Evolutionary conservation across 108 stramenopile species (phyloP), one percentile per base, ranked within the genome.

Genomic region (Chaetoceros muelleri): DNA sequence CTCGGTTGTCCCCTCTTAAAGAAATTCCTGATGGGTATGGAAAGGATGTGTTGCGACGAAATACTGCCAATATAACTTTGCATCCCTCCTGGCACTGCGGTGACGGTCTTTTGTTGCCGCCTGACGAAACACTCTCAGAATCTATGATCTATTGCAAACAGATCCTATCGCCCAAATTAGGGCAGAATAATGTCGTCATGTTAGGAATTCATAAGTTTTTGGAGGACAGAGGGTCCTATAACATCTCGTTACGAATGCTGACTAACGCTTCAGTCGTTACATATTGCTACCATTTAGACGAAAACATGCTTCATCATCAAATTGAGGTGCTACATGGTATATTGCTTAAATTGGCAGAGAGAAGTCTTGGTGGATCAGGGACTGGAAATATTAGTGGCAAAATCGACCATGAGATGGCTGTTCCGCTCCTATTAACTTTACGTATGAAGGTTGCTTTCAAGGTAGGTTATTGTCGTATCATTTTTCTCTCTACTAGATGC

Each of bases 71-170:
- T 22, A 74, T 80, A 8, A 26, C 46, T 13, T 56, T 91, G 49
- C 81, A 92, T 49, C 60, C 76, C 20, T 49, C 74, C 0, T 92
- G 90, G 90, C 87, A 92, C 44, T 67, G 87, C 48, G 90, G 85
- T 25, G 90, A 92, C 66, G 90, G 90, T 28, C 82, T 92, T 19
- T 60, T 92, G 27, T 63, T 92, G 3, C 76, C 77, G 28, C 90
- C 85, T 25, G 21, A 52, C 27, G 81, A 81, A 49, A 66, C 83
- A 0, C 45, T 84, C 48, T 31, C 30, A 2, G 29, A 57, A 10
- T 64, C 72, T 30, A 56, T 84, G 57, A 55, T 73, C 7, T 83
- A 61, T 30, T 84, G 76, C 55, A 65, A 72, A 47, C 64, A 69
- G 24, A 52, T 73, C n/a, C 44, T 81, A 52, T 59, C 53, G 1